phyloP scores from a whole-genome alignment of 2,329 filamentous ascomycete species.

The Thielaviopsis euricoi region DNA sequence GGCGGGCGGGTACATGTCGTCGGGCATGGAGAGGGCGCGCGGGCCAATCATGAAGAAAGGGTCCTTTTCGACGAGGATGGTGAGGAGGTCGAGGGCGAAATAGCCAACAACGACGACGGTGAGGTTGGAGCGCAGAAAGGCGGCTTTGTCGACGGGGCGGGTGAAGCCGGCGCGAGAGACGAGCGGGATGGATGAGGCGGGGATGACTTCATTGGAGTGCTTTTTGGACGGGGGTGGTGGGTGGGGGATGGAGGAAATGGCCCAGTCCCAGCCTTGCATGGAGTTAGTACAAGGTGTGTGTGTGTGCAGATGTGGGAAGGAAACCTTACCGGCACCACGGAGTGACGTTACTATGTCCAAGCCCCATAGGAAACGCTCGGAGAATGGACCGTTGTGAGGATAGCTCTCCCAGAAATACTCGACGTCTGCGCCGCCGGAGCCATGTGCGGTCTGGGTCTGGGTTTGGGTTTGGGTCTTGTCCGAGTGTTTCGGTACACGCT shows the following conservation, averaged over 20 bases:
- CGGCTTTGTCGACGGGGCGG: slow-evolving; percentile 22
- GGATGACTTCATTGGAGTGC: slow-evolving; percentile 22
- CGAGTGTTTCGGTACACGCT: slow-evolving; percentile 13
- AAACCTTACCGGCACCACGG: slow-evolving; percentile 32
- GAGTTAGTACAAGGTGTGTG: no score
- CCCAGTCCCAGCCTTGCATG: slow-evolving; percentile 40
- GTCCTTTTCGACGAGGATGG: slow-evolving; percentile 50
- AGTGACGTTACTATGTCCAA: slow-evolving; percentile 37
- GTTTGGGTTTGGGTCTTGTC: no score
- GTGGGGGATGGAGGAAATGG: slow-evolving; percentile 31
- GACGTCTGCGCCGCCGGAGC: slow-evolving; percentile 18
- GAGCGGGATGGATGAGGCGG: slow-evolving; percentile 25
- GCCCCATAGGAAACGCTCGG: slow-evolving; percentile 36
- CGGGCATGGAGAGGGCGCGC: slow-evolving; percentile 12
- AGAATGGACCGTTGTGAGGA: slow-evolving; percentile 31
- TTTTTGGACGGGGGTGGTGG: slow-evolving; percentile 27
- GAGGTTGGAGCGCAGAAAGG: slow-evolving; percentile 30
- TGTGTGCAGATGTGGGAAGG: neutral
- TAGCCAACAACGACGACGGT: slow-evolving; percentile 38
- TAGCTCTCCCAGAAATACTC: slow-evolving; percentile 46
- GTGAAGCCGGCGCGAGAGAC: slow-evolving; percentile 29
- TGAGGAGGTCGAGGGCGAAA: slow-evolving; percentile 50
- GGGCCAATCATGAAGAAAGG: slow-evolving; percentile 54
- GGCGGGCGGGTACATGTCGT: slow-evolving; percentile 22
- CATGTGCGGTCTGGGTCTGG: no score